These are phyloP conservation scores for Solanum peruvianum DNA, from an alignment of 257 asterid genomes.

Conservation along the genomic window DNA sequence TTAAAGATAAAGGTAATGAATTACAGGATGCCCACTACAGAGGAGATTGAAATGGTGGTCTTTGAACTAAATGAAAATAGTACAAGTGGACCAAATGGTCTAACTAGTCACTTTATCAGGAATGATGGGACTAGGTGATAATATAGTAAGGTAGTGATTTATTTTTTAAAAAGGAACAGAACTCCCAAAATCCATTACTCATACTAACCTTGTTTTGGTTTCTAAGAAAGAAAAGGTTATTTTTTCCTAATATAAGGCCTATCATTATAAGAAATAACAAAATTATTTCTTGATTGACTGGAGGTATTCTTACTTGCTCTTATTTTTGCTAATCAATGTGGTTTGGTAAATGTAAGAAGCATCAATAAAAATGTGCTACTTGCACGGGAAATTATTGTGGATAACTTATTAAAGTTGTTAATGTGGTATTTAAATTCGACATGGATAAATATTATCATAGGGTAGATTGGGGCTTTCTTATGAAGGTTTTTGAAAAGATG, in stretches of 20 bases:
- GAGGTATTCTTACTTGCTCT: neutral
- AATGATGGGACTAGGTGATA: neutral
- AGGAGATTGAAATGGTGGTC: neutral
- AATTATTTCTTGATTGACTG: neutral
- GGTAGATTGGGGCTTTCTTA: too few species aligned
- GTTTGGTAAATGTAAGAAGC: neutral
- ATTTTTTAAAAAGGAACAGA: too few species aligned
- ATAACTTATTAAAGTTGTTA: too few species aligned
- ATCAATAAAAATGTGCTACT: neutral
- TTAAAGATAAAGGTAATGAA: too few species aligned
- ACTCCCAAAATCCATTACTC: neutral
- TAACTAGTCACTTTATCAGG: neutral
- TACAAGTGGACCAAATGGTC: neutral
- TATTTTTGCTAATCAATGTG: neutral
- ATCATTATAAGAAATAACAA: neutral
- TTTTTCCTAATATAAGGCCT: too few species aligned
- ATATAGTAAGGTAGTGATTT: neutral
- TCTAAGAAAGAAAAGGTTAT: neutral
- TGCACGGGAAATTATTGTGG: neutral
- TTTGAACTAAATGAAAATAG: neutral
- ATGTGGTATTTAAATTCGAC: neutral
- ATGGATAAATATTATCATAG: neutral
- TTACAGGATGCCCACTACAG: neutral
- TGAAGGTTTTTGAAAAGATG: neutral
- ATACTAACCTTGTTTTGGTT: neutral